Conservation (phyloP, 257 asterid genomes). For the Parsonsia alboflavescens region DNA sequence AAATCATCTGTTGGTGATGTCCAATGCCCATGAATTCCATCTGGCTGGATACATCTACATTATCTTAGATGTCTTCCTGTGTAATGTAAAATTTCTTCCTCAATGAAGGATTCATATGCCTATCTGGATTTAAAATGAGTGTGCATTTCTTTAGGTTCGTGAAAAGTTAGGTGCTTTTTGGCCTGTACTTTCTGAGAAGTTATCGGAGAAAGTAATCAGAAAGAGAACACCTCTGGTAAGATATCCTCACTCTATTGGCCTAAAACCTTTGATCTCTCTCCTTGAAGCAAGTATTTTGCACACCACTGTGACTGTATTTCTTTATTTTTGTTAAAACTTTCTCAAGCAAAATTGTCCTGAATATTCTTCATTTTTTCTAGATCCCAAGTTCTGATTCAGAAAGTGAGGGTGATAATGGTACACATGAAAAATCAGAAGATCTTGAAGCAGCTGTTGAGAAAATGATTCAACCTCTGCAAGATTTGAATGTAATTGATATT, state of each 20-base stretch:
- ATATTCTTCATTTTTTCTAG: constrained; percentile 27
- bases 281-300: neutral
- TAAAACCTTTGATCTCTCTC: neutral
- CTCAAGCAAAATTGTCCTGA: neutral
- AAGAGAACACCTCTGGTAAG: constrained; percentile 43
- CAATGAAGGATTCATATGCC: neutral
- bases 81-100: neutral
- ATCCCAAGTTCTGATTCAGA: constrained; percentile 66
- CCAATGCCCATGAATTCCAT: neutral
- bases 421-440: constrained; percentile 26
- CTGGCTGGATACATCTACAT: neutral
- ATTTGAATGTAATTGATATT: constrained; percentile 46
- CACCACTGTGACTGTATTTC: neutral
- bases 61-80: neutral
- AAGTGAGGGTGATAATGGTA: constrained; percentile 33
- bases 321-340: neutral
- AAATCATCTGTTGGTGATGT: constrained; percentile 2
- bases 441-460: constrained; percentile 39
- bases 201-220: constrained; percentile 42
- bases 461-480: constrained; percentile 48
- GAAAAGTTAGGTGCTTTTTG: constrained; percentile 53
- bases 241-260: constrained; percentile 8
- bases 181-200: constrained; percentile 52
- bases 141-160: constrained; percentile 49
- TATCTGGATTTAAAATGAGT: constrained; percentile 2